Evolutionary conservation across 208 protist genomes (phyloP).

Genomic region (Entamoeba invadens): DNA sequence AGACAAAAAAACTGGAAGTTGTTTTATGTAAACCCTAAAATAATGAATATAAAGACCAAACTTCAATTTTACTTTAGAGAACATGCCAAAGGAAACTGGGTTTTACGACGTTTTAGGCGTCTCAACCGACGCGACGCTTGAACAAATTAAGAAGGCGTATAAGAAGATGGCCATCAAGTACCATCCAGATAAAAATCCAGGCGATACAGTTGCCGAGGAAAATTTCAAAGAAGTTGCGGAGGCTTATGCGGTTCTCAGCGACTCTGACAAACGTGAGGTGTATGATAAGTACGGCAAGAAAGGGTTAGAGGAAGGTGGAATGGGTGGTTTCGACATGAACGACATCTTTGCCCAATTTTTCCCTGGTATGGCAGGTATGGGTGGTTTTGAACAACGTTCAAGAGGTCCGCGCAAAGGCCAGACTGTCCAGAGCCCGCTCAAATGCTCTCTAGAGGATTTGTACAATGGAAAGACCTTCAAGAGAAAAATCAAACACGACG

Average conservation of each 20-base stretch:
- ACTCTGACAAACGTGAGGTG: conserved; percentile 72
- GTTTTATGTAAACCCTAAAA: too few species aligned
- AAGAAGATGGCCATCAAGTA: conserved; percentile 61
- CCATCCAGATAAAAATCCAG: conserved; percentile 72
- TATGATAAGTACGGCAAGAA: conserved; percentile 93
- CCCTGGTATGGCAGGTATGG: not conserved
- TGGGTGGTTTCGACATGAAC: not conserved
- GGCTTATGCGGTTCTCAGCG: conserved; percentile 84
- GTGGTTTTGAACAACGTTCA: not conserved
- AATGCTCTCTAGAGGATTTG: not conserved
- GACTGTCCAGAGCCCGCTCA: not conserved
- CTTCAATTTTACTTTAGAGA: too few species aligned
- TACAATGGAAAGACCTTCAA: not conserved
- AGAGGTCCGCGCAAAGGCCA: not conserved
- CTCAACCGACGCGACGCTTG: not conserved
- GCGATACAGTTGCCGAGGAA: not conserved
- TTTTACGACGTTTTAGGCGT: conserved; percentile 5
- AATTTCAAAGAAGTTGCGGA: conserved; percentile 55
- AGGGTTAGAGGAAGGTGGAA: conserved; percentile 62
- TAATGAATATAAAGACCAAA: too few species aligned
- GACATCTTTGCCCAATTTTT: conserved; percentile 7
- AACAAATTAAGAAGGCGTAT: conserved; percentile 67
- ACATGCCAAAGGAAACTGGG: not conserved
- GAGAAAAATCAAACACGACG: not conserved
- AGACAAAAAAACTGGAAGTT: too few species aligned